Evolutionary conservation across 2,329 filamentous ascomycete species (phyloP), one percentile per base, ranked within the genome.

Genomic region (Rutstroemia sp.): DNA sequence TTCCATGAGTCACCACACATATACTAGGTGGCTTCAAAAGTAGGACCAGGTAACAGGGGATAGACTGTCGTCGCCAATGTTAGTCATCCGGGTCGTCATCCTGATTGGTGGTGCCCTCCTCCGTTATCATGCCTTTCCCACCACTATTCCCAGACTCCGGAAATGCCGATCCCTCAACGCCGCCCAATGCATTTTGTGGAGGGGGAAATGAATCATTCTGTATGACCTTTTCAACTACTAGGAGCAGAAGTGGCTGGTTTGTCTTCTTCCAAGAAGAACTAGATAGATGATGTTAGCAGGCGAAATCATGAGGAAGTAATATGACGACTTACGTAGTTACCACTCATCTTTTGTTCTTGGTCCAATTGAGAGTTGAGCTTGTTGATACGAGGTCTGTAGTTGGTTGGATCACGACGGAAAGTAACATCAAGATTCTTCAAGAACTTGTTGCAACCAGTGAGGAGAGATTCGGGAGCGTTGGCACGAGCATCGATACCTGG

Each of bases 361-460:
- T 99, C 94, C 65, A 97, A 82, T 78, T 99, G 94, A 70, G 88
- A 94, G 74, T 92, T 86, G 69, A 84, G 77, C 82, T 99, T 99
- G 83, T 99, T 99, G 80, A 99, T 99, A 76, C 95, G 90, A 61
- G 95, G 94, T 60, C 94, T 87, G 82, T 83, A 99, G 69, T 94
- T 96, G 76, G 87, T 91, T 61, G 95, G 94, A 70, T 99, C 94
- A 72, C 95, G 91, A 69, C 94, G 89, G 88, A 99, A 99, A 50
- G 94, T 97, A 67, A 99, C 94, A 67, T 99, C 90, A 61, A 99
- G 78, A 74, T 91, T 96, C 82, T 95, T 89, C 72, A 99, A 75
- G 82, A 99, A 99, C 59, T 80, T 82, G 80, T 99, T 99, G 83
- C 94, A 99, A 58, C 94, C 68, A 42, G 90, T 95, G 66, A 97